Conservation (phyloP, 1,284 basidiomycete species). For the Pholiota adiposa region DNA sequence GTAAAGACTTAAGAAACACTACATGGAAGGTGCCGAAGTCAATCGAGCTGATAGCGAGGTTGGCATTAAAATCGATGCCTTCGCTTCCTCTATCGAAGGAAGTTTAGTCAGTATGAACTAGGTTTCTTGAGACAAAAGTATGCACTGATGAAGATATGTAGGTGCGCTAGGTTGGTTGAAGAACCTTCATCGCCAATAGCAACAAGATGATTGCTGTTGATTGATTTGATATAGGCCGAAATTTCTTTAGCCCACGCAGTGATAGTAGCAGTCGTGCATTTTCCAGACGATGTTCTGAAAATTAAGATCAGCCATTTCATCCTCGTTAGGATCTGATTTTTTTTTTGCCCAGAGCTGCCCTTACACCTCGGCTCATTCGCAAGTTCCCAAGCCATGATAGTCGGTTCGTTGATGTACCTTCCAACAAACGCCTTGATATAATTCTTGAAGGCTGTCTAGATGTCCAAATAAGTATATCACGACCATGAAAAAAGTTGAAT, state of each 20-base stretch:
- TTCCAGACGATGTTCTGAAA: conserved; percentile 41
- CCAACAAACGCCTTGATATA: conserved; percentile 54
- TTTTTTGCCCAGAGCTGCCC: conserved; percentile 45
- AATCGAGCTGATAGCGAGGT: conserved; percentile 56
- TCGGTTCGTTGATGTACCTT: conserved; percentile 52
- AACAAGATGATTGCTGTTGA: conserved; percentile 63
- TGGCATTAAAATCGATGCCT: conserved; percentile 65
- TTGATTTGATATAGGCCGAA: conserved; percentile 55
- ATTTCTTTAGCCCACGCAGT: conserved; percentile 56
- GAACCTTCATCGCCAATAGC: conserved; percentile 67
- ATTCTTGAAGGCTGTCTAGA: conserved; percentile 50
- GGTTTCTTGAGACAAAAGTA: no score
- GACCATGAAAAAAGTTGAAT: neutral
- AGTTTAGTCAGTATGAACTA: neutral
- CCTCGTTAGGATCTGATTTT: no score
- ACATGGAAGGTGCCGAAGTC: conserved; percentile 73
- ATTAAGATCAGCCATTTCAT: neutral
- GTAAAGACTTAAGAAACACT: conserved; percentile 13
- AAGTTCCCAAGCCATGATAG: conserved; percentile 56
- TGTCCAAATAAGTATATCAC: no score
- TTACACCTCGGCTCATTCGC: conserved; percentile 55
- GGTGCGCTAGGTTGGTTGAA: conserved; percentile 53
- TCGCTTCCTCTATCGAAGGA: conserved; percentile 44
- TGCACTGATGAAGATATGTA: conserved; percentile 60
- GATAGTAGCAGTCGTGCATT: conserved; percentile 53